Conservation (phyloP, 805 yeast genomes). For the Komagataella ulmi region DNA sequence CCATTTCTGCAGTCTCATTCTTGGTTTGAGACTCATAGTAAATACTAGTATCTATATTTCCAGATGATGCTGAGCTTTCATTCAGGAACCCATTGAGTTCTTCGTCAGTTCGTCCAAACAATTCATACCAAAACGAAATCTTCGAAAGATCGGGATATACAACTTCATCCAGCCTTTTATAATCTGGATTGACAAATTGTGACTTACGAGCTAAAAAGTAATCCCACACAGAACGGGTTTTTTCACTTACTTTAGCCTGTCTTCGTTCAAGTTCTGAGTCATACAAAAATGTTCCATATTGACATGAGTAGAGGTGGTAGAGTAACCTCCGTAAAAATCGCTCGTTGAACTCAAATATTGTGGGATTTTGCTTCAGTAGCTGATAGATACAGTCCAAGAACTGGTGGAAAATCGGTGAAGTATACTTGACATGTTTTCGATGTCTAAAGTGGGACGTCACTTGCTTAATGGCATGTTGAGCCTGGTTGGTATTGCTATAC, state of each 20-base stretch:
- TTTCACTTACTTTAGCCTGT: slow-evolving; percentile 23
- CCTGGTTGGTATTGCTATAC: slow-evolving; percentile 20
- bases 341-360: slow-evolving; percentile 76
- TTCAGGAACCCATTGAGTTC: slow-evolving; percentile 34
- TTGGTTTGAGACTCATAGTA: background rate
- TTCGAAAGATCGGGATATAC: slow-evolving; percentile 49
- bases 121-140: slow-evolving; percentile 82
- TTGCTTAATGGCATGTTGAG: slow-evolving; percentile 29
- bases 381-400: slow-evolving; percentile 87
- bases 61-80: background rate
- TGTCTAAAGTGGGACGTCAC: slow-evolving; percentile 39
- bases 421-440: slow-evolving; percentile 36
- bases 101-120: slow-evolving; percentile 63
- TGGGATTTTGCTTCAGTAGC: slow-evolving; percentile 54
- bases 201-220: slow-evolving; percentile 64
- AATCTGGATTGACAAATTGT: slow-evolving; percentile 53
- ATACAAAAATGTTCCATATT: slow-evolving; percentile 81
- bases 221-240: slow-evolving; percentile 84
- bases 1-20: slow-evolving; percentile 1
- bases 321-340: slow-evolving; percentile 71
- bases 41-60: background rate
- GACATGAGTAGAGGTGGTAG: slow-evolving; percentile 87
- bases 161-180: slow-evolving; percentile 21
- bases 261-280: slow-evolving; percentile 58
- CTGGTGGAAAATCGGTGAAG: slow-evolving; percentile 92